Conservation (phyloP, 2,329 filamentous ascomycete genomes). For the Neonectria hederae region DNA sequence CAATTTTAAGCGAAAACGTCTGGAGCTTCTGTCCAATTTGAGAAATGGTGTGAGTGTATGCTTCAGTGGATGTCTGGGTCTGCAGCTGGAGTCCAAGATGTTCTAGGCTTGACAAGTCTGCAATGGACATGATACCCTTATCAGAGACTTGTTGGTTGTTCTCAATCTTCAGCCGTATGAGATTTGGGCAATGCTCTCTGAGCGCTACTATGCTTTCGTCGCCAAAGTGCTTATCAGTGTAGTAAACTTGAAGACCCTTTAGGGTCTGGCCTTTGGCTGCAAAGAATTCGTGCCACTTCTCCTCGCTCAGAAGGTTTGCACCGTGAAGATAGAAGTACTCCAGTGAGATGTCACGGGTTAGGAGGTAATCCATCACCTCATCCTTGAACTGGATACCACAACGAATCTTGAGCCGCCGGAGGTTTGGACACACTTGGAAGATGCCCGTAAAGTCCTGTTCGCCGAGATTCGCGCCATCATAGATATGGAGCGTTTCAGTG, state of each 20-base stretch:
- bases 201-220: conserved; percentile 75
- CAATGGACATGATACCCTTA: conserved; percentile 71
- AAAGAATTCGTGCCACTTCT: conserved; percentile 78
- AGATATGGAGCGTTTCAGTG: conserved; percentile 62
- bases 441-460: conserved; percentile 82
- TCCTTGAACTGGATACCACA: conserved; percentile 96
- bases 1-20: conserved; percentile 80
- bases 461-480: conserved; percentile 71
- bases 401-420: conserved; percentile 77
- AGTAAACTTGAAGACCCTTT: conserved; percentile 78
- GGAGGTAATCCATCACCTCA: conserved; percentile 80
- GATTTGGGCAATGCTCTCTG: conserved; percentile 69
- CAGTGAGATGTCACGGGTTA: conserved; percentile 75
- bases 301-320: conserved; percentile 82
- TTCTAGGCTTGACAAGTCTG: conserved; percentile 69
- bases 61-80: conserved; percentile 62
- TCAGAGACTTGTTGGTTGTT: conserved; percentile 80
- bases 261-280: conserved; percentile 71
- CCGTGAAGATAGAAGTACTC: conserved; percentile 81
- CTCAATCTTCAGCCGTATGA: conserved; percentile 81
- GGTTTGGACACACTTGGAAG: conserved; percentile 75
- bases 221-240: conserved; percentile 83
- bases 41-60: conserved; percentile 69
- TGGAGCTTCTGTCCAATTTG: conserved; percentile 72
- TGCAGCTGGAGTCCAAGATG: conserved; percentile 79